Base-by-base conservation (phyloP, 441 rosid species). In the Brassica balearica region DNA sequence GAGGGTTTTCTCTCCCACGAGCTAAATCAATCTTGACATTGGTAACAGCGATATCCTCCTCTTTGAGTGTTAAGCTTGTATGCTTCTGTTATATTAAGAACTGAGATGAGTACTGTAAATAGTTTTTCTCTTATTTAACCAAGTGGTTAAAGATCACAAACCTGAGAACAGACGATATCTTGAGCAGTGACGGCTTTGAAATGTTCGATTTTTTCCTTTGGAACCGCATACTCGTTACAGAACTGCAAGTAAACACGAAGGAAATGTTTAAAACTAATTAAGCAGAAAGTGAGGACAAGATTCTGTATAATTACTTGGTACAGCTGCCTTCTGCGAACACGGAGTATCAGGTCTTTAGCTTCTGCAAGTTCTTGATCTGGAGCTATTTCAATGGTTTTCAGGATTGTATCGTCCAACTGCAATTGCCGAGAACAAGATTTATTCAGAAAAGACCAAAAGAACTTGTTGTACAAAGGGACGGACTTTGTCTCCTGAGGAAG, bases 141-240 rank as follows among this genome's bases (percentile, higher is more conserved):
- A 23, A 73, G 5, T 51, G 64, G 36, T 60, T 10, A 2, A 20
- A 23, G 19, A 68, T 15, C 53, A 55, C 62, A 74, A 38, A 95
- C 98, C 99, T 91, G 97, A 62, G 96, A 95, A 82, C 99, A 93
- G 82, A 89, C 87, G 80, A 95, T 93, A 76, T 95, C 99, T 79
- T 87, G 87, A 0, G 96, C 87, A 27, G 98, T 91, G 53, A 93
- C 91, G n/a, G 87, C 79, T 83, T 88, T 91, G 86, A 91, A 95
- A 83, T 95, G 82, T 70, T 90, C 99, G 61, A 91, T 36, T 66
- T 88, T 82, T 76, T 93, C 94, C 84, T 87, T 95, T 1, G 99
- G 98, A 83, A 95, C 98, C 25, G 98, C 86, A 78, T 87, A 95
- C 82, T 93, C 99, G 74, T 95, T 95, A 81, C 99, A 95, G 81